Evolutionary conservation across 306 rosid genomes (phyloP).

Genomic region (Comarum palustre): DNA sequence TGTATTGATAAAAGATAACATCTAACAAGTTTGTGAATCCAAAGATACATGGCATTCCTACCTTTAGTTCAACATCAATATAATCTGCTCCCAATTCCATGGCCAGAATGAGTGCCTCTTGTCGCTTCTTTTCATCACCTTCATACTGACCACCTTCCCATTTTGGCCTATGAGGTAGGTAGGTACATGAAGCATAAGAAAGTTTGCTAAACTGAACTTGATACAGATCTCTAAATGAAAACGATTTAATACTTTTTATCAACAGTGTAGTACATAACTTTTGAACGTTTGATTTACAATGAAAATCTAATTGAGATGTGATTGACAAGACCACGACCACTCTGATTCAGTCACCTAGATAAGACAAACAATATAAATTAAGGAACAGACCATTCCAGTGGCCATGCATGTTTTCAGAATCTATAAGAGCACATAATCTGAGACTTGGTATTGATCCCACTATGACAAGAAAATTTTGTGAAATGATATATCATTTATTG

Average conservation of each 20-base stretch:
- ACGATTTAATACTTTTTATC: background rate
- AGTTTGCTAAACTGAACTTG: background rate
- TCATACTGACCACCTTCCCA: conserved; percentile 65
- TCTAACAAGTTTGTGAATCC: background rate
- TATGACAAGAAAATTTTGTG: background rate
- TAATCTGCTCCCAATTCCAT: conserved; percentile 55
- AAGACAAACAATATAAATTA: background rate
- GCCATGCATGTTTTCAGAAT: background rate
- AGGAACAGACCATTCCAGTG: background rate
- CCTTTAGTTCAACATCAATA: conserved; percentile 62
- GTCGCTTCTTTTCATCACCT: conserved; percentile 56
- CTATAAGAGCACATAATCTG: background rate
- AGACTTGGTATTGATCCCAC: background rate
- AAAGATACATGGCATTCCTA: conserved; percentile 3
- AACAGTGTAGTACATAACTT: background rate
- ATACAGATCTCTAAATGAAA: background rate
- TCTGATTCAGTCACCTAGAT: background rate
- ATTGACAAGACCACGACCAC: background rate
- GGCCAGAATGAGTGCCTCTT: conserved; percentile 36
- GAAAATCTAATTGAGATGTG: background rate
- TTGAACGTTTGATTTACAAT: background rate
- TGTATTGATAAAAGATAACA: background rate
- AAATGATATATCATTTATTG: background rate
- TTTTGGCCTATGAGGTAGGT: conserved; percentile 42
- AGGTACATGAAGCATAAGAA: background rate